phyloP scores from a whole-genome alignment of 2,329 filamentous ascomycete genomes.

The Hymenoscyphus fructigenus region DNA sequence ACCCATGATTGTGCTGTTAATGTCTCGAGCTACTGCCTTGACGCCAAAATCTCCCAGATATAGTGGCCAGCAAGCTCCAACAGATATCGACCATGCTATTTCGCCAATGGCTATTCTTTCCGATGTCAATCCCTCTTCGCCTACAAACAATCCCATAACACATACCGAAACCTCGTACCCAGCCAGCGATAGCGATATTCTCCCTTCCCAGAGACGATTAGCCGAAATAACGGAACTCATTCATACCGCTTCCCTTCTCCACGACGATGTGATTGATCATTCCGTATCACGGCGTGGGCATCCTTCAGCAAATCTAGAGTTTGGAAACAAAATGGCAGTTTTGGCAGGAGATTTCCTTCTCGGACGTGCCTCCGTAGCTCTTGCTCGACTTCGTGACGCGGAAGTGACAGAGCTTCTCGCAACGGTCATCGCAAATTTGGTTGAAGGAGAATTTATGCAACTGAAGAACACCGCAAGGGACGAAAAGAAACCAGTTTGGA shows the following conservation, averaged over 20 bases:
- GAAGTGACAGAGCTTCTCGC: slow-evolving; percentile 94
- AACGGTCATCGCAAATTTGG: slow-evolving; percentile 94
- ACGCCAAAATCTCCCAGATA: slow-evolving; percentile 61
- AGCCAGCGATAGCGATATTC: slow-evolving; percentile 61
- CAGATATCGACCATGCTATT: slow-evolving; percentile 58
- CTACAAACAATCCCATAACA: slow-evolving; percentile 52
- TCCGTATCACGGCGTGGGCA: slow-evolving; percentile 80
- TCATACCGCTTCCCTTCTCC: slow-evolving; percentile 91
- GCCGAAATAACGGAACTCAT: slow-evolving; percentile 98
- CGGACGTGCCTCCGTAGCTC: slow-evolving; percentile 86
- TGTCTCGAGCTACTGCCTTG: slow-evolving; percentile 89
- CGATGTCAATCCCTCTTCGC: slow-evolving; percentile 75
- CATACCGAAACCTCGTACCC: slow-evolving; percentile 32
- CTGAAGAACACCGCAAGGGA: slow-evolving; percentile 92
- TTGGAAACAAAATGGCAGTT: slow-evolving; percentile 99
- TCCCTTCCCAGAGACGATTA: slow-evolving; percentile 87
- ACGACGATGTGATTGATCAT: slow-evolving; percentile 98
- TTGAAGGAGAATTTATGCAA: slow-evolving; percentile 99
- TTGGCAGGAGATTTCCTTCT: slow-evolving; percentile 95
- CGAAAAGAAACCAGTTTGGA: slow-evolving; percentile 80
- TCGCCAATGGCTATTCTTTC: slow-evolving; percentile 63
- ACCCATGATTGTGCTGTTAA: slow-evolving; percentile 90
- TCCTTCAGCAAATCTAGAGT: slow-evolving; percentile 88
- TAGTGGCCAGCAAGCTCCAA: slow-evolving; percentile 33
- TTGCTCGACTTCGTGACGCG: slow-evolving; percentile 85